These are phyloP conservation scores for Peronosclerospora sorghi DNA, from an alignment of 352 stramenopile genomes.

Conservation along the genomic window DNA sequence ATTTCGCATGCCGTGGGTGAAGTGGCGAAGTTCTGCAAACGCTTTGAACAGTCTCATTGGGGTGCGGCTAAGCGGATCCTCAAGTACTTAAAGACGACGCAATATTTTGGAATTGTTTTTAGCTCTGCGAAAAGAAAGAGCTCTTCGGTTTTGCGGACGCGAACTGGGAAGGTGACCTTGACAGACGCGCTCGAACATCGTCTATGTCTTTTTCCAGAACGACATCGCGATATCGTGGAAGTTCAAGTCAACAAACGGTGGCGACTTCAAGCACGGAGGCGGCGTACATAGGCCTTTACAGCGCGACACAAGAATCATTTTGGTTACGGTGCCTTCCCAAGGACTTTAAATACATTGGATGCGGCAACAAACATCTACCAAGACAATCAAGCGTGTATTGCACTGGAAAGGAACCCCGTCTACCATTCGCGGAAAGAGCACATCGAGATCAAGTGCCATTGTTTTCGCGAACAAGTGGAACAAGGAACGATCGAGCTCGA, in stretches of 20 bases:
- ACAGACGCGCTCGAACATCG: not conserved
- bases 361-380: not conserved
- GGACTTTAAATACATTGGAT: not conserved
- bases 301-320: not conserved
- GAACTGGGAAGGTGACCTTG: not conserved
- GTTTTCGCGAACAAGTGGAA: not conserved
- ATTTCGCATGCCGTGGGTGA: not conserved
- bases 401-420: not conserved
- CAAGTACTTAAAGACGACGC: not conserved
- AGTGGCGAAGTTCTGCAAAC: not conserved
- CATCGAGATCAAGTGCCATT: not conserved
- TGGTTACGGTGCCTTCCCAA: not conserved
- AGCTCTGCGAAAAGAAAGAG: not conserved
- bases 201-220: not conserved
- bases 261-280: not conserved
- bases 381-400: not conserved
- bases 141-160: not conserved
- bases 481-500: not conserved
- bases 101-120: not conserved
- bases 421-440: not conserved
- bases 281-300: not conserved
- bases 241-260: not conserved
- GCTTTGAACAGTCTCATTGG: not conserved
- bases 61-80: not conserved
- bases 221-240: not conserved